Base-by-base conservation (phyloP, 140 eudicot species). In the Oenanthe javanica region DNA sequence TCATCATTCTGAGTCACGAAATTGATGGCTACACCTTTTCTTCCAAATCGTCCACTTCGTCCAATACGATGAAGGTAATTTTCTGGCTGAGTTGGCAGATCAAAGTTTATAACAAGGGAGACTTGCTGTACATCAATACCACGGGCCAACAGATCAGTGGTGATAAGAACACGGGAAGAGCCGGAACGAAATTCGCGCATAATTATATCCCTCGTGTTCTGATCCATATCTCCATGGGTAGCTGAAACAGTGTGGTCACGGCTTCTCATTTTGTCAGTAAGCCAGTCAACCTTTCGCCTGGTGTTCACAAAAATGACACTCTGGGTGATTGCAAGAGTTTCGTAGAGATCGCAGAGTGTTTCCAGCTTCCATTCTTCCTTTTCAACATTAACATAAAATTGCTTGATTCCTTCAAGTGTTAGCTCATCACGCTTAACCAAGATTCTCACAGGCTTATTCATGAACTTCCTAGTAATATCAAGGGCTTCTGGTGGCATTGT, bases 401-500 rank as follows among this genome's bases (percentile, higher is more conserved):
- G 97, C 81, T 92, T 90, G 73, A 92, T 92, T 83, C 97, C 97
- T 83, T 92, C 97, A 21, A 90, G 89, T 8, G 97, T 92, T 5
- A 92, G 87, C 77, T 92, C 97, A 49, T 92, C 97, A 23, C 97
- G 88, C 67, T 92, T 92, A 25, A 92, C 97, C 54, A 92, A 81
- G 42, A 92, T 92, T 54, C 97, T 84, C 25, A 92, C 97, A 0
- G 97, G 97, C 82, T 92, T 92, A 84, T 92, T 92, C 96, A 92
- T 92, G 86, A 92, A 92, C 79, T 90, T 92, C 51, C 97, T 78
- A 51, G 98, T 93, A 84, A 93, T 93, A 70, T 93, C 98, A 4
- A 93, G 85, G 51, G 98, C 96, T 47, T 93, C 96, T 0, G 97
- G 97, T 18, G 98, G 97, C 98, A 93, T 93, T 31, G 98, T 93